Conservation (phyloP, 2,329 filamentous ascomycete species). For the Aspergillus fructus region DNA sequence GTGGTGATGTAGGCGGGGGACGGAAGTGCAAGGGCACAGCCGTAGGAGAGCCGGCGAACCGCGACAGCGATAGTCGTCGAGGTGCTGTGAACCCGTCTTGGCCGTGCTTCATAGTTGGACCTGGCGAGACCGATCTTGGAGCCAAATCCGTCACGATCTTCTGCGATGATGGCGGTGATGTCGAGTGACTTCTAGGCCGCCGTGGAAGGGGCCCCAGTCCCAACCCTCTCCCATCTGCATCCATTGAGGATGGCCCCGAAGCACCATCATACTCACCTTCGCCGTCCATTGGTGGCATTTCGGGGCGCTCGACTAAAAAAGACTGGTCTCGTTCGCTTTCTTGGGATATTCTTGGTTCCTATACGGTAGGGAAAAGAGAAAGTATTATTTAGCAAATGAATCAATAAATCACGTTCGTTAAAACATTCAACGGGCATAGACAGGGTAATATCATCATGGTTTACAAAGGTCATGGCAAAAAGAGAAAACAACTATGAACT, state of each 20-base stretch:
- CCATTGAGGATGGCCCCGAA: conserved; percentile 41
- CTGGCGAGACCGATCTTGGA: conserved; percentile 34
- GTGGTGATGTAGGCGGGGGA: conserved; percentile 49
- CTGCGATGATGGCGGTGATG: conserved; percentile 30
- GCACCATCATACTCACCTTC: conserved; percentile 41
- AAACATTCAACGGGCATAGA: conserved; percentile 20
- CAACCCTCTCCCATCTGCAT: conserved; percentile 20
- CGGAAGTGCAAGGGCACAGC: conserved; percentile 58
- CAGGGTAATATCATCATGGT: conserved; percentile 26
- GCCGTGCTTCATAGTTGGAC: conserved; percentile 15
- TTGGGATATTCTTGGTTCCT: conserved; percentile 33
- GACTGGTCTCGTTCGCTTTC: conserved; percentile 46
- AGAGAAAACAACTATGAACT: conserved; percentile 32
- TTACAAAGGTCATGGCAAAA: conserved; percentile 26
- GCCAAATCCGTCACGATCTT: conserved; percentile 26
- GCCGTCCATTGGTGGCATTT: conserved; percentile 51
- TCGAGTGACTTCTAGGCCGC: conserved; percentile 36
- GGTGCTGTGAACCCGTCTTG: conserved; percentile 17
- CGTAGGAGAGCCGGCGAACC: conserved; percentile 48
- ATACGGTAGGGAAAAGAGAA: conserved; percentile 28
- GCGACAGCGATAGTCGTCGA: conserved; percentile 31
- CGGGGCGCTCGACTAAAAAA: conserved; percentile 67
- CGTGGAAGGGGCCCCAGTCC: conserved; percentile 23
- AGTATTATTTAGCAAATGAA: conserved; percentile 31
- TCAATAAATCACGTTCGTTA: conserved; percentile 18